Evolutionary conservation across 2,329 filamentous ascomycete species (phyloP), one percentile per base, ranked within the genome.

Genomic region (Claviceps paspali): DNA sequence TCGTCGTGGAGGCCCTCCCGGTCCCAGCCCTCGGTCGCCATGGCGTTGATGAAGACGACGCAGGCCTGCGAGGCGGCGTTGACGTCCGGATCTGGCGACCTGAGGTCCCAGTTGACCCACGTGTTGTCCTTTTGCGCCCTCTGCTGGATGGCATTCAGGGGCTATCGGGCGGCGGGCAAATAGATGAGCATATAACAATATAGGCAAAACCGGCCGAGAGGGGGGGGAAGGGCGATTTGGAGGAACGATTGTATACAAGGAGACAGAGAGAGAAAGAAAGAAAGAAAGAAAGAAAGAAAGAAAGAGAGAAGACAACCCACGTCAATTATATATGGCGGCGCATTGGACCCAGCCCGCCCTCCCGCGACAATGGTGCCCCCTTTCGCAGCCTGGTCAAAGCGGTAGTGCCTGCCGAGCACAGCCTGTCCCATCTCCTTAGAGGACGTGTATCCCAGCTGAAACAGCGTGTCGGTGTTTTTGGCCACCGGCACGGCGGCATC

Each of bases 11-110:
- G 67, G 9, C 70, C 70, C 0, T 71, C 61, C 29, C 76, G 67
- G 43, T 84, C 69, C 55, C 72, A 85, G 0, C 81, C 82, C 57
- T 94, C 86, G 0, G 82, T 82, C 1, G 80, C 73, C 52, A 87
- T 83, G 24, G 68, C 72, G 51, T 81, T 93, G 39, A 77, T 80
- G 53, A 94, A 94, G 1, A 91, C 85, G 29, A 95, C 51, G 79
- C 93, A 35, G 33, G 82, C 74, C 3, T 79, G 67, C 1, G 50
- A 50, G 3, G 59, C 57, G 2, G 46, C 50, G n/a, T 62, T 61
- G 11, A 62, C 56, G 3, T 49, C 49, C 0, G 53, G 53, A 6
- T 56, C 39, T 12, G 46, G 45, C 1, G 54, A 59, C 4, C 51
- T 46, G 1, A 58, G 45, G 27, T 61, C 67, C 60, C 43, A 80